These are phyloP conservation scores for Neofusicoccum kwambonambiense DNA, from an alignment of 2,329 filamentous ascomycete species.

Conservation along the genomic window DNA sequence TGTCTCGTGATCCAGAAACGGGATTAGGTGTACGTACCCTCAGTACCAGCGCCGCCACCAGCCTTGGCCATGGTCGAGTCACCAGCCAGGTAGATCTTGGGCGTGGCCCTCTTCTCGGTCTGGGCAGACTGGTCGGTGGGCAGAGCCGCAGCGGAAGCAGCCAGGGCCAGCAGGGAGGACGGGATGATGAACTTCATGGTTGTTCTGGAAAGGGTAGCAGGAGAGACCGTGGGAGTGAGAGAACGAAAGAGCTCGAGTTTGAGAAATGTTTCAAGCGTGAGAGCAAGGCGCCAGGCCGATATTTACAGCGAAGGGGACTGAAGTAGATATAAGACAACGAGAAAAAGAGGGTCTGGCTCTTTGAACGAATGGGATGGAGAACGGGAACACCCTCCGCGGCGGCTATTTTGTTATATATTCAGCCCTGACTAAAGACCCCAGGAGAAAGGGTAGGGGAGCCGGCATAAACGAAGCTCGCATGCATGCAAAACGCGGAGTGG, in stretches of 20 bases:
- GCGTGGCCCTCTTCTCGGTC: constrained; percentile 27
- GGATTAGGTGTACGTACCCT: constrained; percentile 20
- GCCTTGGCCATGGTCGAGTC: constrained; percentile 59
- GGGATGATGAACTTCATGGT: constrained; percentile 15
- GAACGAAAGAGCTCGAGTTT: not conserved
- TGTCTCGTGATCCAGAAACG: not conserved
- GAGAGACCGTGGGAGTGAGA: not conserved
- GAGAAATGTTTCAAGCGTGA: not conserved
- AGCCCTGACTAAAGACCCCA: not conserved
- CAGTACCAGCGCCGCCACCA: constrained; percentile 36
- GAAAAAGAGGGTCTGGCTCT: not conserved
- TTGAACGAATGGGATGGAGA: not conserved
- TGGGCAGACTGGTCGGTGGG: not conserved
- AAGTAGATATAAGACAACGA: not conserved
- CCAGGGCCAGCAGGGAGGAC: constrained; percentile 11
- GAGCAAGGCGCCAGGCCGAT: constrained; percentile 13
- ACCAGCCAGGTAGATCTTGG: constrained; percentile 51
- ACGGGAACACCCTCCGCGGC: not conserved
- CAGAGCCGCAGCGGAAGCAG: not conserved
- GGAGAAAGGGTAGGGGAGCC: not conserved
- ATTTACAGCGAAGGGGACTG: not conserved
- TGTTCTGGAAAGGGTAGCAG: not conserved
- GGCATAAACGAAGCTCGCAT: constrained; percentile 1
- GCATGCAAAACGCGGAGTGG: constrained; percentile 11
- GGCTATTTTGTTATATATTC: constrained; percentile 15